phyloP scores from a whole-genome alignment of 2,329 filamentous ascomycete genomes.

The Dendryphion nanum region DNA sequence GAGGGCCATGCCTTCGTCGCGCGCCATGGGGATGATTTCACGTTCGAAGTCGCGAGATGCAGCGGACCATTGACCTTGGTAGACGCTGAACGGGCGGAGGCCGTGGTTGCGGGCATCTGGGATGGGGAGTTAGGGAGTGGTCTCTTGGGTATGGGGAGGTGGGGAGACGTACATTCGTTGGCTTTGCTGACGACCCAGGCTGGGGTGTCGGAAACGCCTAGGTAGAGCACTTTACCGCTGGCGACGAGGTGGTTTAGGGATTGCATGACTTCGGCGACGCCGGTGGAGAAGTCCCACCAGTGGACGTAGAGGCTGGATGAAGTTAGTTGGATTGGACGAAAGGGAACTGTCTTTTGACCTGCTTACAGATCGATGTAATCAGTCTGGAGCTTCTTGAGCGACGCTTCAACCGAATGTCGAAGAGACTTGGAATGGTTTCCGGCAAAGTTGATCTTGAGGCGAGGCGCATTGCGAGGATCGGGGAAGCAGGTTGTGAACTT shows the following conservation, averaged over 20 bases:
- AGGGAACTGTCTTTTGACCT: too few relatives aligned
- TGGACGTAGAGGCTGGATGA: conserved; percentile 42
- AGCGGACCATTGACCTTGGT: conserved; percentile 64
- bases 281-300: conserved; percentile 42
- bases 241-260: conserved; percentile 34
- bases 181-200: conserved; percentile 47
- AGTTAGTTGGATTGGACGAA: too few relatives aligned
- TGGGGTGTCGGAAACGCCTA: conserved; percentile 39
- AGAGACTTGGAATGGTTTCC: conserved; percentile 43
- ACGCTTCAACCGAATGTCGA: conserved; percentile 37
- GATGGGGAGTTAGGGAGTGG: not conserved
- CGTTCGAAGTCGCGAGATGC: conserved; percentile 65
- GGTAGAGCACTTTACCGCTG: conserved; percentile 39
- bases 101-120: conserved; percentile 65
- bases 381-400: conserved; percentile 43
- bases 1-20: conserved; percentile 61
- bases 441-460: conserved; percentile 39
- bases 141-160: not conserved
- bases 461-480: conserved; percentile 8
- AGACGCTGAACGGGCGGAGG: conserved; percentile 68
- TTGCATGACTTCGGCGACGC: conserved; percentile 40
- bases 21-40: conserved; percentile 67
- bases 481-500: conserved; percentile 49
- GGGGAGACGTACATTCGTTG: conserved; percentile 40
- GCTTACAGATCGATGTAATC: conserved; percentile 42